Percentiles rank a stretch among this genome's conserved stretches.
These are phyloP conservation scores for Diutina scorzettiae DNA, from an alignment of 1,139 yeast genomes.

Conservation along the genomic window DNA sequence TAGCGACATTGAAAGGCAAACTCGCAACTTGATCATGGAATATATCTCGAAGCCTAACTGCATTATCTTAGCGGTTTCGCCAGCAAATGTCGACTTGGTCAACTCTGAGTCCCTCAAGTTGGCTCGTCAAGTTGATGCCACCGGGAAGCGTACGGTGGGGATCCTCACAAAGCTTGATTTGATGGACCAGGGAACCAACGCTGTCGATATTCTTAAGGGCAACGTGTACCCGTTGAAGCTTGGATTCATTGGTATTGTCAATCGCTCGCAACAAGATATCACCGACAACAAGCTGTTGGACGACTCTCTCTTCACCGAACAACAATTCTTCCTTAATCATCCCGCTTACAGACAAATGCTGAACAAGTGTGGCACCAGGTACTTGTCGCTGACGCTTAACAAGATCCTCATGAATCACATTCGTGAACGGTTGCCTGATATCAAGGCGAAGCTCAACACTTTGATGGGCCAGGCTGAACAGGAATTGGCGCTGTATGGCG, in stretches of 20 bases:
- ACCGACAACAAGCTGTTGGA: constrained; percentile 78
- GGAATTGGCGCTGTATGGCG: constrained; percentile 69
- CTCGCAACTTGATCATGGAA: constrained; percentile 87
- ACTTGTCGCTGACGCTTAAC: constrained; percentile 85
- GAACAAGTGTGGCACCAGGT: constrained; percentile 90
- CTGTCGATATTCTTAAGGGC: constrained; percentile 90
- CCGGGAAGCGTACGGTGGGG: constrained; percentile 92
- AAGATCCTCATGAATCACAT: constrained; percentile 86
- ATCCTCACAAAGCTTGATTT: constrained; percentile 93
- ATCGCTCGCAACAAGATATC: constrained; percentile 95
- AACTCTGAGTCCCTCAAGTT: constrained; percentile 93
- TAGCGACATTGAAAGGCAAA: constrained; percentile 89
- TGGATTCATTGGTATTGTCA: constrained; percentile 95
- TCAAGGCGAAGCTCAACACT: constrained; percentile 80
- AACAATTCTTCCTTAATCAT: constrained; percentile 62
- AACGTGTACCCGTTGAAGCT: constrained; percentile 89
- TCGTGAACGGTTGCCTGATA: constrained; percentile 88
- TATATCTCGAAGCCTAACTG: constrained; percentile 95
- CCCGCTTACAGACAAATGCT: constrained; percentile 78
- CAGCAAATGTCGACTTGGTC: constrained; percentile 95
- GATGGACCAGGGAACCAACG: constrained; percentile 99
- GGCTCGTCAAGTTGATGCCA: constrained; percentile 97
- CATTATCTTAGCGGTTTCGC: constrained; percentile 87
- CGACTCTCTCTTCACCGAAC: constrained; percentile 78
- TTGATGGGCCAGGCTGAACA: constrained; percentile 71